These are phyloP conservation scores for Stephania yunnanensis DNA, from an alignment of 164 flowering plant genomes.

Conservation along the genomic window DNA sequence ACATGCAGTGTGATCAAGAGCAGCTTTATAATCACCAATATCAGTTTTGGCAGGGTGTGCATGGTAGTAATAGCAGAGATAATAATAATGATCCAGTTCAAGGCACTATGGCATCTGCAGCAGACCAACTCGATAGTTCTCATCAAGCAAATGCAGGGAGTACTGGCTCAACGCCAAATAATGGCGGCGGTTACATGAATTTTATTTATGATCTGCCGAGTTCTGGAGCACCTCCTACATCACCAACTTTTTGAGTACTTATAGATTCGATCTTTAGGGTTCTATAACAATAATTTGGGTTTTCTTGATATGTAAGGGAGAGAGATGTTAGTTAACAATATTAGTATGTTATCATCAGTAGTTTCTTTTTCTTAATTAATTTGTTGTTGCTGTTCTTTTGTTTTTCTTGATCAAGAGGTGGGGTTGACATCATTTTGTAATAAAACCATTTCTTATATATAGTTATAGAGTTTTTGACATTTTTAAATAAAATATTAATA, in stretches of 20 bases:
- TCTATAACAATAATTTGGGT: not conserved
- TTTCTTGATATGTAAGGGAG: not conserved
- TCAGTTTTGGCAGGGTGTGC: not conserved
- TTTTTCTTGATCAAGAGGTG: not conserved
- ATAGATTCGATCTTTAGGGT: too few relatives aligned
- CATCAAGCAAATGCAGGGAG: not conserved
- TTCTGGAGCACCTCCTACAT: not conserved
- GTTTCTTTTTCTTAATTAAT: not conserved
- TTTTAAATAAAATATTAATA: too few relatives aligned
- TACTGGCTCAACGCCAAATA: not conserved
- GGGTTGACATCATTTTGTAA: not conserved
- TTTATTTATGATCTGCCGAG: not conserved
- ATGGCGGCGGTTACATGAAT: not conserved
- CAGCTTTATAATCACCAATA: too few relatives aligned
- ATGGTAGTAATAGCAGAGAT: not conserved
- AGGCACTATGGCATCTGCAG: not conserved
- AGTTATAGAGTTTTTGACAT: not conserved
- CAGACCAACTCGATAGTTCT: too few relatives aligned
- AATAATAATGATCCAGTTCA: not conserved
- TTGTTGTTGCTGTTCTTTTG: too few relatives aligned
- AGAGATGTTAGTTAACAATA: not conserved
- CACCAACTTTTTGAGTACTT: not conserved
- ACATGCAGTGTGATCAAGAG: too few relatives aligned
- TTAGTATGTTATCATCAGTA: not conserved
- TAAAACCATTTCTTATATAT: too few relatives aligned